Conservation (phyloP, 1,284 basidiomycete species). For the Naganishia sp. region DNA sequence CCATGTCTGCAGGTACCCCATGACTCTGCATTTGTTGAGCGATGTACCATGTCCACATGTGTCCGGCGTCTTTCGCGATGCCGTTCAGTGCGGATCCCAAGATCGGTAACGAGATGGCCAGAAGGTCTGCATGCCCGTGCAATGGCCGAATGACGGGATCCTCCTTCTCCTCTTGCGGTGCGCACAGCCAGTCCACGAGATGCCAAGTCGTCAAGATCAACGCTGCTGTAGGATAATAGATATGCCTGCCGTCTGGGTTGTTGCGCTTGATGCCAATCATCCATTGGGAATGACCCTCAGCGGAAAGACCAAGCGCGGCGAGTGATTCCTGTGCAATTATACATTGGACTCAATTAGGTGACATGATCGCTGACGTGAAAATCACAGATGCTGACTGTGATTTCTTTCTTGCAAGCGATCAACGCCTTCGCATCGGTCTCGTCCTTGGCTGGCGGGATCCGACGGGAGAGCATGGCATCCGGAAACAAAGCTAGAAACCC, state of each 20-base stretch:
- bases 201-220: conserved; percentile 13
- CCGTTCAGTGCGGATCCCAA: conserved; percentile 29
- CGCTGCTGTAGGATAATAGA: conserved; percentile 15
- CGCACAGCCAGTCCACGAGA: conserved; percentile 1
- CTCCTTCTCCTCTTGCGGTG: neutral
- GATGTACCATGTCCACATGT: conserved; percentile 10
- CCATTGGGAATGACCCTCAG: conserved; percentile 4
- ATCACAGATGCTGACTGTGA: neutral
- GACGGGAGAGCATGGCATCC: conserved; percentile 1
- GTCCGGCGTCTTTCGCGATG: conserved; percentile 21
- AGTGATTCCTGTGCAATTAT: neutral
- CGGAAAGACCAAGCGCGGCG: conserved; percentile 2
- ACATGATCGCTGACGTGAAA: too few relatives aligned
- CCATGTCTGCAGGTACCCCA: neutral
- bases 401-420: neutral
- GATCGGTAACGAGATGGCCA: conserved; percentile 25
- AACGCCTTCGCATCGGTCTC: neutral
- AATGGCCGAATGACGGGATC: neutral
- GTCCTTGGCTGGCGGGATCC: neutral
- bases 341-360: neutral
- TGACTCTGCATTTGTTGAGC: conserved; percentile 6
- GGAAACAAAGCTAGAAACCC: conserved; percentile 9
- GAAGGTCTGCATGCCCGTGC: neutral
- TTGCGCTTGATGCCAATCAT: conserved; percentile 3
- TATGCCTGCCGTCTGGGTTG: conserved; percentile 1